Conservation (phyloP, 1,139 yeast genomes). For the Debaryomyces fabryi region DNA sequence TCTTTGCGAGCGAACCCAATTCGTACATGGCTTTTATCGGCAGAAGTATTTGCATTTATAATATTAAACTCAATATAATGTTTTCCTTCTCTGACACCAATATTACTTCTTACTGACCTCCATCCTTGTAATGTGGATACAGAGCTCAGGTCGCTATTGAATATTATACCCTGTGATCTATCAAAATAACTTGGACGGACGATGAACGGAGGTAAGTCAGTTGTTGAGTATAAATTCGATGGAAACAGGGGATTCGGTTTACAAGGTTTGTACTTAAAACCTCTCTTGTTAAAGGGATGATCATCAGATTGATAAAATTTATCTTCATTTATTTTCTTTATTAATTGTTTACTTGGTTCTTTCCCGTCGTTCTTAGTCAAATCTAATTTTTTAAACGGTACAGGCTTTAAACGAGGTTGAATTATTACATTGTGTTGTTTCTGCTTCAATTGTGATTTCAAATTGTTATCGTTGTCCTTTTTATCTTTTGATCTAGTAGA, state of each 20-base stretch:
- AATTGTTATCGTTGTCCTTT: slow-evolving; percentile 17
- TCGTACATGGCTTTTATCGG: slow-evolving; percentile 61
- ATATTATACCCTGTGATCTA: slow-evolving; percentile 60
- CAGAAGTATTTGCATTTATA: slow-evolving; percentile 43
- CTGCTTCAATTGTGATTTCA: slow-evolving; percentile 26
- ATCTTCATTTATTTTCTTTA: slow-evolving; percentile 16
- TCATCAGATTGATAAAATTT: slow-evolving; percentile 63
- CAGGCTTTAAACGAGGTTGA: slow-evolving; percentile 51
- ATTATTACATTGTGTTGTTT: slow-evolving; percentile 35
- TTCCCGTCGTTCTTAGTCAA: slow-evolving; percentile 19
- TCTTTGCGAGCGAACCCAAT: slow-evolving; percentile 84
- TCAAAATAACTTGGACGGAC: slow-evolving; percentile 74
- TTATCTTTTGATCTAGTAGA: slow-evolving; percentile 30
- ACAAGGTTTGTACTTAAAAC: slow-evolving; percentile 82
- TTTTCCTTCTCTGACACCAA: slow-evolving; percentile 75
- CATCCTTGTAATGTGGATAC: slow-evolving; percentile 72
- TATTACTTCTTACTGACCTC: slow-evolving; percentile 76
- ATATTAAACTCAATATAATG: slow-evolving; percentile 80
- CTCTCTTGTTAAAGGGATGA: slow-evolving; percentile 75
- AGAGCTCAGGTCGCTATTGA: slow-evolving; percentile 44
- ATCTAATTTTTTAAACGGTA: slow-evolving; percentile 42
- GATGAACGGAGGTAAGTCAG: slow-evolving; percentile 70
- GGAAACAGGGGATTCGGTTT: slow-evolving; percentile 66
- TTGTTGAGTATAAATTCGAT: slow-evolving; percentile 67
- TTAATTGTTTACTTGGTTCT: slow-evolving; percentile 10